phyloP scores from a whole-genome alignment of 768 basidiomycete genomes.

The Boletus reticuloceps region DNA sequence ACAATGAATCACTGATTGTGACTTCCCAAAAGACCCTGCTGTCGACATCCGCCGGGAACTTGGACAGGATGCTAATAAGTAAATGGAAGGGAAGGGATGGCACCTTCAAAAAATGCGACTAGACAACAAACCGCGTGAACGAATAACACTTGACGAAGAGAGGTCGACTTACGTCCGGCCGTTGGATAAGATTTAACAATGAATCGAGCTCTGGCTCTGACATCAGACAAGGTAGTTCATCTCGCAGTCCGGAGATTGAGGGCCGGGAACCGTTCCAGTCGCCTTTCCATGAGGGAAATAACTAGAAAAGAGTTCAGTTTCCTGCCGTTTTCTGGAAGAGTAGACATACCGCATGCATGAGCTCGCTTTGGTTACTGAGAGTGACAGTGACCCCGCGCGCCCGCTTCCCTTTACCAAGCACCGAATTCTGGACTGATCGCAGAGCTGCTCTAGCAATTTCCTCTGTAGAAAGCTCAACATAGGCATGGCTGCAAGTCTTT shows the following conservation, averaged over 20 bases:
- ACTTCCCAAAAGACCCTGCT: constrained; percentile 74
- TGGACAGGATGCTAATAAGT: constrained; percentile 70
- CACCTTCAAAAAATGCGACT: constrained; percentile 88
- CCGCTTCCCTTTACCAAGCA: constrained; percentile 74
- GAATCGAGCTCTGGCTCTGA: constrained; percentile 65
- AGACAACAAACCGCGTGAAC: constrained; percentile 13
- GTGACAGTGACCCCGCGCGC: constrained; percentile 85
- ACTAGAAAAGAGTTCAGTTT: constrained; percentile 33
- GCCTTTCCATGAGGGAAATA: constrained; percentile 83
- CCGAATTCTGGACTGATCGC: constrained; percentile 48
- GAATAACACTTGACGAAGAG: neutral
- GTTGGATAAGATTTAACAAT: constrained; percentile 66
- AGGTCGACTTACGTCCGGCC: constrained; percentile 61
- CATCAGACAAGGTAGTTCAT: constrained; percentile 59
- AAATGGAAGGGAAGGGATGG: constrained; percentile 79
- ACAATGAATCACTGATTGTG: constrained; percentile 59
- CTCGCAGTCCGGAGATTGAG: constrained; percentile 61
- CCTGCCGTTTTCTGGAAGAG: neutral
- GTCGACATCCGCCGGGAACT: constrained; percentile 76
- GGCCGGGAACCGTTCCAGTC: constrained; percentile 67
- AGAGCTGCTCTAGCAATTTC: constrained; percentile 65
- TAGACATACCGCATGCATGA: constrained; percentile 67
- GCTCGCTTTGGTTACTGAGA: constrained; percentile 72
- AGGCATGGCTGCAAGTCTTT: constrained; percentile 84
- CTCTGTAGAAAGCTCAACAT: constrained; percentile 66